Evolutionary conservation across 306 rosid genomes (phyloP), one percentile per base, ranked within the genome.

Genomic region (Medicago arabica): DNA sequence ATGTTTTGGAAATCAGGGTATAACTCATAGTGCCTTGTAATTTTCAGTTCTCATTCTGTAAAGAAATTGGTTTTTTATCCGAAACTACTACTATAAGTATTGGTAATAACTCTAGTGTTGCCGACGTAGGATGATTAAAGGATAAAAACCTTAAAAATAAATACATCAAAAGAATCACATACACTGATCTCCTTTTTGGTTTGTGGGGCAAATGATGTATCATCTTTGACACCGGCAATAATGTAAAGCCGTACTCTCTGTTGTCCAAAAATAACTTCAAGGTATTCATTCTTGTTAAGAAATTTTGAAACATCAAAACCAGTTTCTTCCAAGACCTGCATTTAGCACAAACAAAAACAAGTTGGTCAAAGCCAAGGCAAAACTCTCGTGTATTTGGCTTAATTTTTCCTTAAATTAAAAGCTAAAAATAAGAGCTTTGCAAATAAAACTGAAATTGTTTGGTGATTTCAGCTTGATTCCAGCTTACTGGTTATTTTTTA

Each of bases 101-200:
- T 46, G 38, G 75, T 68, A 47, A 77, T 66, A 53, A n/a, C 23
- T 72, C 17, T 63, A 25, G 57, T 21, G 40, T 38, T 41, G 31
- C 50, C 36, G 17, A 81, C 23, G 43, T 19, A 31, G 5, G 55
- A 49, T 16, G 16, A 57, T 57, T 64, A 23, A 19, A 36, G 36
- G 36, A 44, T 47, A 66, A 51, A 40, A 68, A 74, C 40, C 13
- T 49, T 46, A 36, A 58, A 79, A 67, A 66, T 25, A 59, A 21
- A 76, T 67, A 19, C 59, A 51, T 28, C 8, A 47, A 71, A 75
- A 65, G 64, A 76, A 82, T 64, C 65, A 75, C 98, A 72, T 92
- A 95, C 98, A 75, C 98, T 95, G 90, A 95, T 95, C 88, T 95
- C 98, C 85, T 95, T 95, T 82, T 95, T 95, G 76, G 98, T 95